phyloP scores from a whole-genome alignment of 805 yeast species.

The Ogataea angusta region DNA sequence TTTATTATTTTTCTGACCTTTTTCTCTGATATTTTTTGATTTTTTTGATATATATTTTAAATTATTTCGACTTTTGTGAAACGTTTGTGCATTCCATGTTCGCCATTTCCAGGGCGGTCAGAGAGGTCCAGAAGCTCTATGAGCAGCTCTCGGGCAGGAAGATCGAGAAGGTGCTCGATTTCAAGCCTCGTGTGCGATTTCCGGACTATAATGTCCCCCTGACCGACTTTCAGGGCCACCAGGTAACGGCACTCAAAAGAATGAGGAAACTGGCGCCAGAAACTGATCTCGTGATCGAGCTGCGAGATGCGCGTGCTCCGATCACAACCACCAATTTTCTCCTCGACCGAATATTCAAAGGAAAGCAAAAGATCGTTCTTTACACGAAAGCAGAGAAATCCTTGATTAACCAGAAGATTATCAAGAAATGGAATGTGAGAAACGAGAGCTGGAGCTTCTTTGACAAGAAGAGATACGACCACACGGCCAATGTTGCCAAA shows the following conservation, averaged over 20 bases:
- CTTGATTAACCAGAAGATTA: conserved; percentile 32
- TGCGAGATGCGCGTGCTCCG: conserved; percentile 90
- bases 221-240: conserved; percentile 90
- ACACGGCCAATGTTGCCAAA: conserved; percentile 49
- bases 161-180: conserved; percentile 23
- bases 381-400: conserved; percentile 77
- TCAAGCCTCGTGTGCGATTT: conserved; percentile 67
- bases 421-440: conserved; percentile 33
- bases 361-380: conserved; percentile 55
- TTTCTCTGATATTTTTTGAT: neutral
- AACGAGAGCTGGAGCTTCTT: conserved; percentile 34
- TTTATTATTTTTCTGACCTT: neutral
- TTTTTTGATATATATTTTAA: neutral
- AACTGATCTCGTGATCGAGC: conserved; percentile 76
- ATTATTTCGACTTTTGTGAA: neutral
- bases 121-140: conserved; percentile 1
- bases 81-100: neutral
- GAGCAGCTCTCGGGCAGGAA: neutral
- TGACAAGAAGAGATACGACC: conserved; percentile 52
- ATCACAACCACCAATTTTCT: conserved; percentile 74
- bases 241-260: conserved; percentile 67
- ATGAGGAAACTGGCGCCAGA: conserved; percentile 73
- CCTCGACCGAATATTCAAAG: conserved; percentile 62
- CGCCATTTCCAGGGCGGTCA: conserved; percentile 1
- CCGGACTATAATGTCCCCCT: conserved; percentile 68